phyloP scores from a whole-genome alignment of 1,284 basidiomycete species.

The Heliocybe sulcata region DNA sequence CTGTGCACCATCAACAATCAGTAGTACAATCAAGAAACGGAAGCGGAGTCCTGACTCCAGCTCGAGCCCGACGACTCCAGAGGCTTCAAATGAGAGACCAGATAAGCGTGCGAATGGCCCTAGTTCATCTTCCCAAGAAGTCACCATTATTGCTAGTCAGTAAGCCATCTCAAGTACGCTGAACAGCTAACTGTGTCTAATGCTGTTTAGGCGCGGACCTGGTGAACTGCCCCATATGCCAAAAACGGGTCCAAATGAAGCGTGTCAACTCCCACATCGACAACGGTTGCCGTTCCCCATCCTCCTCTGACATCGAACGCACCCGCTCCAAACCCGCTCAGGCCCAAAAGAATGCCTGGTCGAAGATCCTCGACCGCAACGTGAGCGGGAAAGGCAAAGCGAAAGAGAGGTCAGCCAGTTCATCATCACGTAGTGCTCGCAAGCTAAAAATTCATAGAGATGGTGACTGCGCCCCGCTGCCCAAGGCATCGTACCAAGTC shows the following conservation, averaged over 20 bases:
- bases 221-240: slow-evolving; percentile 54
- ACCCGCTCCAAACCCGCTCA: slow-evolving; percentile 19
- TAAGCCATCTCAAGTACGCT: neutral
- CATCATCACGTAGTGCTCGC: neutral
- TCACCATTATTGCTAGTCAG: neutral
- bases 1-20: neutral
- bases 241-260: slow-evolving; percentile 30
- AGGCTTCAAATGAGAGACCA: neutral
- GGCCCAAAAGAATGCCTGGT: slow-evolving; percentile 38
- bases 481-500: slow-evolving; percentile 58
- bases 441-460: slow-evolving; percentile 14
- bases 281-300: slow-evolving; percentile 33
- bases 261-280: slow-evolving; percentile 59
- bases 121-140: neutral
- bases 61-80: neutral
- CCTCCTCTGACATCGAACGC: slow-evolving; percentile 10
- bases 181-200: neutral
- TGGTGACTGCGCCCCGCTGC: slow-evolving; percentile 36
- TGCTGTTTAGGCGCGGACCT: slow-evolving; percentile 11
- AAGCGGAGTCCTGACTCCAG: neutral
- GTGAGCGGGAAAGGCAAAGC: slow-evolving; percentile 25
- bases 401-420: slow-evolving; percentile 39
- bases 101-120: neutral
- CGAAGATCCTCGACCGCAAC: slow-evolving; percentile 32
- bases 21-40: neutral